These are phyloP conservation scores for Antitrichia curtipendula DNA, from an alignment of 225 moss, liverwort and hornwort genomes.

Conservation along the genomic window DNA sequence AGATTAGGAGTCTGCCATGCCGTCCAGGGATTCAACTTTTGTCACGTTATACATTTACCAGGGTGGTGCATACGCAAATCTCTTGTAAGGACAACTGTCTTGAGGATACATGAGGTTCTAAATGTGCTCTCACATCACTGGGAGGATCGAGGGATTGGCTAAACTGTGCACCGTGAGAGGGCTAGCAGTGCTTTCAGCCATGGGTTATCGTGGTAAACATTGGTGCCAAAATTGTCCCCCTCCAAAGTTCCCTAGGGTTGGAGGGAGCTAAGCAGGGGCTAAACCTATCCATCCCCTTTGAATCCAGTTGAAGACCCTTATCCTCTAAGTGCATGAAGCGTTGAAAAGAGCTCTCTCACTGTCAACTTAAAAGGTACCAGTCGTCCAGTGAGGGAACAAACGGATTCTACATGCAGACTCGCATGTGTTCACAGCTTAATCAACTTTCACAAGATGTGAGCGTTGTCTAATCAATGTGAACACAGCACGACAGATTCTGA, in stretches of 20 bases:
- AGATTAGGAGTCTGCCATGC: neutral
- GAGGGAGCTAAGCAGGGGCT: neutral
- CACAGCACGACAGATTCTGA: neutral
- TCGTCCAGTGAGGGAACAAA: neutral
- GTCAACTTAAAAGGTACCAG: neutral
- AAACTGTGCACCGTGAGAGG: neutral
- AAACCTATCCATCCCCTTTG: neutral
- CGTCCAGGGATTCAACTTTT: too few relatives aligned
- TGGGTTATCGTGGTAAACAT: neutral
- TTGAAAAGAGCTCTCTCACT: too few relatives aligned
- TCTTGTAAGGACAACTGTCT: neutral
- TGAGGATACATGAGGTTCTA: neutral
- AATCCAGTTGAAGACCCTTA: neutral
- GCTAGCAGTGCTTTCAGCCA: neutral
- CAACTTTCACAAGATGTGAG: neutral
- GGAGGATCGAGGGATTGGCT: neutral
- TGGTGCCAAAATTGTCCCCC: neutral
- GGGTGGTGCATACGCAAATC: neutral
- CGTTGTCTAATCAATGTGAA: neutral
- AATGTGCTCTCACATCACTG: neutral
- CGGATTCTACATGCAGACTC: neutral
- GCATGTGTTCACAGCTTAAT: neutral
- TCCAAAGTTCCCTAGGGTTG: neutral
- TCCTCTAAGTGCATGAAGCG: neutral
- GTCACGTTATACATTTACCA: neutral